These are phyloP conservation scores for Dissophora ornata DNA, from an alignment of 192 early-diverging fungal species.

Conservation along the genomic window DNA sequence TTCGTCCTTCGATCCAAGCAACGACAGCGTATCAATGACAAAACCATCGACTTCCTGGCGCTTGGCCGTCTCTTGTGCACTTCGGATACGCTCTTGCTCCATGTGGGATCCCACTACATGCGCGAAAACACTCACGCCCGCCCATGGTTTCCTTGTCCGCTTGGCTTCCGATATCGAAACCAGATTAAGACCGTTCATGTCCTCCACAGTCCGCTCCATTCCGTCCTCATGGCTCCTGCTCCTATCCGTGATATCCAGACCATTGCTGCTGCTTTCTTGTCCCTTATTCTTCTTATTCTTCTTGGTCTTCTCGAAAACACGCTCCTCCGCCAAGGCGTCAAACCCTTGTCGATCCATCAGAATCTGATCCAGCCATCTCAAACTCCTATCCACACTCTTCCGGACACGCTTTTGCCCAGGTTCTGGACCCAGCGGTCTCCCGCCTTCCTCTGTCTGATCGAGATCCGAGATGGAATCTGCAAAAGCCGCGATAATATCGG, in stretches of 20 bases:
- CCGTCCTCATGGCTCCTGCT: too few species aligned
- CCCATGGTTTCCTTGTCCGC: conserved; percentile 18
- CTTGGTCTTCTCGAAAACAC: conserved; percentile 32
- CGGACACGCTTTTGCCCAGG: conserved; percentile 57
- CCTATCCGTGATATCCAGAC: too few species aligned
- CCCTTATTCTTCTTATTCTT: background rate
- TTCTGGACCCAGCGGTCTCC: conserved; percentile 1
- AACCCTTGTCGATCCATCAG: conserved; percentile 35
- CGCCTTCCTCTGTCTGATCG: background rate
- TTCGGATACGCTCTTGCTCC: conserved; percentile 60
- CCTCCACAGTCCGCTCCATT: background rate
- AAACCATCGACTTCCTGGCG: conserved; percentile 65
- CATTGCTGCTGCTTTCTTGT: background rate
- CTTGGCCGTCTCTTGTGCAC: conserved; percentile 57
- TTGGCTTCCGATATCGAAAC: background rate
- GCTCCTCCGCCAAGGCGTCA: conserved; percentile 26
- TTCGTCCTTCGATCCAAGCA: conserved; percentile 45
- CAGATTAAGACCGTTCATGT: background rate
- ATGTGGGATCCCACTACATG: conserved; percentile 57
- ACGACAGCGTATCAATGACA: conserved; percentile 56
- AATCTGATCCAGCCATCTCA: conserved; percentile 61
- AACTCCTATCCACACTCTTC: conserved; percentile 61
- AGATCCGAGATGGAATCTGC: conserved; percentile 58
- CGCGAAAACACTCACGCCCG: conserved; percentile 59
- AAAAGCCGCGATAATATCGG: conserved; percentile 59